phyloP scores from a whole-genome alignment of 176 grass and related monocot genomes.

The Puccinellia tenuiflora region DNA sequence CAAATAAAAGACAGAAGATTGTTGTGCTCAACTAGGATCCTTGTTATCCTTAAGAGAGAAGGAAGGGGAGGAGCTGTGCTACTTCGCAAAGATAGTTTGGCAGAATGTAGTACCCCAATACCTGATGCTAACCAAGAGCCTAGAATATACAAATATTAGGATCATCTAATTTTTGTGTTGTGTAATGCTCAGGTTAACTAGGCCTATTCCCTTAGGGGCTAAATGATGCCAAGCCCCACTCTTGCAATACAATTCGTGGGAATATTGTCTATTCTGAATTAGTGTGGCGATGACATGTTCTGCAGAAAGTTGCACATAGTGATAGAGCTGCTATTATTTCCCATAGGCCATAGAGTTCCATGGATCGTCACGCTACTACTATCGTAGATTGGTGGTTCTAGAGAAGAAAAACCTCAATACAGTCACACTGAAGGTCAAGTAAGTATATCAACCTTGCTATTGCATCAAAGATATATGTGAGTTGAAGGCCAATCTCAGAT shows the following conservation, averaged over 20 bases:
- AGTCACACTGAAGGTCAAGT: no score
- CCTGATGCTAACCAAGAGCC: neutral
- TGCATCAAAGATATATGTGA: no score
- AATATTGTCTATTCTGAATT: neutral
- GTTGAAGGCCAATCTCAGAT: no score
- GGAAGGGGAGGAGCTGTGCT: neutral
- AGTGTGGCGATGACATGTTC: neutral
- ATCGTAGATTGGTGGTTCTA: no score
- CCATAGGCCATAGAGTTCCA: neutral
- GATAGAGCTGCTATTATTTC: neutral
- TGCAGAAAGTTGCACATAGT: neutral
- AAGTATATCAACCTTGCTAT: no score
- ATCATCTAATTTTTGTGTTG: neutral
- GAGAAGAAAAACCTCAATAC: no score
- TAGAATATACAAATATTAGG: neutral
- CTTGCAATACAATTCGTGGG: neutral
- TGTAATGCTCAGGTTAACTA: slow-evolving; percentile 15
- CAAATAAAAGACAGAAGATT: slow-evolving; percentile 71
- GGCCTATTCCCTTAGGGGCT: neutral
- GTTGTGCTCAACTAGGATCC: slow-evolving; percentile 53
- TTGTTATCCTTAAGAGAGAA: neutral
- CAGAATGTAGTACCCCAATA: neutral
- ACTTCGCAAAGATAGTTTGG: neutral
- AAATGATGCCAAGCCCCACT: neutral
- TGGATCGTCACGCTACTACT: neutral